These are phyloP conservation scores for Lentinula boryana DNA, from an alignment of 768 basidiomycete genomes.

Conservation along the genomic window DNA sequence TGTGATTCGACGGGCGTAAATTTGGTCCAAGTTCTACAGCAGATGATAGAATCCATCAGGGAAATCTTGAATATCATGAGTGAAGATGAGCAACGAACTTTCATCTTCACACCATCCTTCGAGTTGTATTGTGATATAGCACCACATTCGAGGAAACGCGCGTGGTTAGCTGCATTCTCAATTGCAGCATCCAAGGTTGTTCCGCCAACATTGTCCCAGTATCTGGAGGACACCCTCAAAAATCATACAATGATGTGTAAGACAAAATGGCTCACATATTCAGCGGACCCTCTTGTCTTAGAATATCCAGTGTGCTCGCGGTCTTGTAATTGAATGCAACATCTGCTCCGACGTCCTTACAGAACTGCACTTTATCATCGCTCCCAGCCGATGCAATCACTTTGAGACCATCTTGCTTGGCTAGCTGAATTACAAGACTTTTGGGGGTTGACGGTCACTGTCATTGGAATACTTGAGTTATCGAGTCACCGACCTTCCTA, in stretches of 20 bases:
- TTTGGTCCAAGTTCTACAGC: constrained; percentile 4
- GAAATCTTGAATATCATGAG: not conserved
- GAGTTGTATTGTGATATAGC: constrained; percentile 2
- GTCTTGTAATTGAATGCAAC: constrained; percentile 75
- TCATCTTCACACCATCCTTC: constrained; percentile 5
- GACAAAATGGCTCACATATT: constrained; percentile 27
- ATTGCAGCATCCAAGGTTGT: constrained; percentile 53
- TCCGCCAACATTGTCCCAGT: constrained; percentile 59
- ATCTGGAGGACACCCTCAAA: constrained; percentile 20
- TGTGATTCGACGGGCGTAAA: constrained; percentile 3
- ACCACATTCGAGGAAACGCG: constrained; percentile 39
- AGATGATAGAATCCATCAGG: not conserved
- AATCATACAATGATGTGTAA: not conserved
- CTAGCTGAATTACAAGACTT: constrained; percentile 37
- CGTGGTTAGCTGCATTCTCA: constrained; percentile 32
- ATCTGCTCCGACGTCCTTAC: constrained; percentile 60
- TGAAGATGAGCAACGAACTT: not conserved
- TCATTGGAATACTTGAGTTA: not conserved
- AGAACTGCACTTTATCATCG: constrained; percentile 65
- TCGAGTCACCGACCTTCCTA: constrained; percentile 47
- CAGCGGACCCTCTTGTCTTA: constrained; percentile 48
- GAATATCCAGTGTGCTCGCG: constrained; percentile 38
- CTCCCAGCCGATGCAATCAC: constrained; percentile 70
- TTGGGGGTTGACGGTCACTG: not conserved
- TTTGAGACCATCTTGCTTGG: constrained; percentile 47